phyloP scores from a whole-genome alignment of 2,329 filamentous ascomycete genomes.

The Epichloe glyceriae region DNA sequence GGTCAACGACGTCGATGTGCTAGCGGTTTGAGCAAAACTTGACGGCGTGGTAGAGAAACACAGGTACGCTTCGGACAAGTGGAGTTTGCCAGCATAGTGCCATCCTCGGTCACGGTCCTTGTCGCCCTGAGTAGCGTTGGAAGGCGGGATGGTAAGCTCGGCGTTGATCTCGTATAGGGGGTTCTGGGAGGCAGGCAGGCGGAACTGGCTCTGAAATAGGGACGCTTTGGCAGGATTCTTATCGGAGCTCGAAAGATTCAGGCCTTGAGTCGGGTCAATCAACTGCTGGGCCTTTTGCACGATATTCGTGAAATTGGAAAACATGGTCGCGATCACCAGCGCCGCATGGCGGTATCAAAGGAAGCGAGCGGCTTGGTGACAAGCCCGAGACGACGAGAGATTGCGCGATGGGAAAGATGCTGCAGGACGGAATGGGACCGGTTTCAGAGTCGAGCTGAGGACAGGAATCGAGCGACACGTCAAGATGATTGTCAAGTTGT shows the following conservation, averaged over 20 bases:
- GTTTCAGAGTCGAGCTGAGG: not conserved
- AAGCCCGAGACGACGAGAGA: not conserved
- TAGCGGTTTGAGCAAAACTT: constrained; percentile 73
- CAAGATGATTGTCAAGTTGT: constrained; percentile 1
- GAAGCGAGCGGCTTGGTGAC: constrained; percentile 1
- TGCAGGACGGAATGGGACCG: not conserved
- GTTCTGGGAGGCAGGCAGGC: constrained; percentile 81
- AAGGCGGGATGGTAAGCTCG: constrained; percentile 76
- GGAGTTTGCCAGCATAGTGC: constrained; percentile 83
- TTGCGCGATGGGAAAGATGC: not conserved
- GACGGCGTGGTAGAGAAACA: constrained; percentile 93
- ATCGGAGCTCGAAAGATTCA: constrained; percentile 60
- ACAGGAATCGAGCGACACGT: not conserved
- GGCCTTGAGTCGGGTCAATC: constrained; percentile 76
- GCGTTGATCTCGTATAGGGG: constrained; percentile 94
- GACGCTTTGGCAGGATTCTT: constrained; percentile 79
- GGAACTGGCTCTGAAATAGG: constrained; percentile 92
- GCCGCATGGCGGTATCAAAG: constrained; percentile 24
- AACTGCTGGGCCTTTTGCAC: constrained; percentile 93
- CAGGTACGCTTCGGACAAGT: constrained; percentile 86
- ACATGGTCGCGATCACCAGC: constrained; percentile 35
- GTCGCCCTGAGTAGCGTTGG: constrained; percentile 57
- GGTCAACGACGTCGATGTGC: constrained; percentile 62
- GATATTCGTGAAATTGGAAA: constrained; percentile 57
- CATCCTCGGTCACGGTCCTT: constrained; percentile 62